Evolutionary conservation across 495 filamentous ascomycete species (phyloP).

Genomic region (Bryoglossum gracile): DNA sequence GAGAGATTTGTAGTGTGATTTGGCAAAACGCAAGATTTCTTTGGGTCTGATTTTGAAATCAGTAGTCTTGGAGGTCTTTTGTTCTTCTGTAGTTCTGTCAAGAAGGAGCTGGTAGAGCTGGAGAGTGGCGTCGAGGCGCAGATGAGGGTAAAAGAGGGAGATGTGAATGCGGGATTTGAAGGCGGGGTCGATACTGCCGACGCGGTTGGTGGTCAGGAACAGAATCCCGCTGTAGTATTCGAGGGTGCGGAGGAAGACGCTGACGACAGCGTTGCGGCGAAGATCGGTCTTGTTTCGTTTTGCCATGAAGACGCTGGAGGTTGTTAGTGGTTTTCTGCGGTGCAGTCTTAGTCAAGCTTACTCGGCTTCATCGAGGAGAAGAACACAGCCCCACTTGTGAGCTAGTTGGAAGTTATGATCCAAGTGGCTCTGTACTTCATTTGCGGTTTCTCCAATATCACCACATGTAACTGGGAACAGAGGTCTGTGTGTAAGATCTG

Average conservation of each 20-base stretch:
- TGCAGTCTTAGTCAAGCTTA: too few species aligned
- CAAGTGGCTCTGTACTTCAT: conserved; percentile 36
- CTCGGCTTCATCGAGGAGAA: conserved; percentile 52
- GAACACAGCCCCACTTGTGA: conserved; percentile 40
- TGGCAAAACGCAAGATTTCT: conserved; percentile 13
- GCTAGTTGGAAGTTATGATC: conserved; percentile 34
- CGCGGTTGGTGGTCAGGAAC: conserved; percentile 32
- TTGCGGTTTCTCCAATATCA: conserved; percentile 28
- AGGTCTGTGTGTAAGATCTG: conserved; percentile 26
- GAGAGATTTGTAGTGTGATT: conserved; percentile 7
- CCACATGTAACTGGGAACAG: conserved; percentile 31
- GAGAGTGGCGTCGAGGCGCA: conserved; percentile 27
- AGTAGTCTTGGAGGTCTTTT: conserved; percentile 1
- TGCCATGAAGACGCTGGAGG: conserved; percentile 1
- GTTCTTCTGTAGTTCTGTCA: conserved; percentile 18
- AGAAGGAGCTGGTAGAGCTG: conserved; percentile 32
- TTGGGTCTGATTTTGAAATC: conserved; percentile 21
- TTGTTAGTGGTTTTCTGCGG: too few species aligned
- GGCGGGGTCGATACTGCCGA: conserved; percentile 42
- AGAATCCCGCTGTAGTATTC: conserved; percentile 45
- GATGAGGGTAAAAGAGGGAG: conserved; percentile 37
- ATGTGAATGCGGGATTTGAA: conserved; percentile 43
- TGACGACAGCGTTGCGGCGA: conserved; percentile 43
- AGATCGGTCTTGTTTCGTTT: conserved; percentile 29
- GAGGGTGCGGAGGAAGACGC: conserved; percentile 44